Conservation (phyloP, 140 eudicot genomes). For the Anethum foeniculum region DNA sequence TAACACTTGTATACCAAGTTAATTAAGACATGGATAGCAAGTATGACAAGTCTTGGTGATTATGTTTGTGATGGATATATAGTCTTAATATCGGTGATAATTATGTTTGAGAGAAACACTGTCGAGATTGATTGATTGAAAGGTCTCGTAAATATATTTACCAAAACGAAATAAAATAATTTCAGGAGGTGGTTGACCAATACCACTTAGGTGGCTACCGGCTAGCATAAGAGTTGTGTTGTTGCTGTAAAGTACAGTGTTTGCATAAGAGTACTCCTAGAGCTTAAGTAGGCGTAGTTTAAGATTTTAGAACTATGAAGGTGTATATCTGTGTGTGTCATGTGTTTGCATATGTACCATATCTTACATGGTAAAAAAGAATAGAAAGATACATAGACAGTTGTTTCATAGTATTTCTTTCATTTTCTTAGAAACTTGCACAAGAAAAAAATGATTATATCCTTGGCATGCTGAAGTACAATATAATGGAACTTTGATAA, state of each 20-base stretch:
- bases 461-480: background rate
- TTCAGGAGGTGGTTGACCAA: background rate
- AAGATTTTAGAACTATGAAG: background rate
- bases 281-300: background rate
- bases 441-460: background rate
- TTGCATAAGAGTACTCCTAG: background rate
- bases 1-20: too few species aligned
- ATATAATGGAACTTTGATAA: background rate
- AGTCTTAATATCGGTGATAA: too few species aligned
- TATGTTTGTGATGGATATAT: too few species aligned
- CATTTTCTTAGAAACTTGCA: background rate
- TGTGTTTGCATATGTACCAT: background rate
- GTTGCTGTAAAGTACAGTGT: background rate
- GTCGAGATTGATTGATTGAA: too few species aligned
- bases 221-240: background rate
- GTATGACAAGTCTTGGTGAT: too few species aligned
- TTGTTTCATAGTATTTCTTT: background rate
- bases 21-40: too few species aligned
- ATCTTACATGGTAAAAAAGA: background rate
- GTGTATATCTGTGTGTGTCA: background rate
- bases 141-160: background rate
- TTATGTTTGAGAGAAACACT: too few species aligned
- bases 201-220: background rate
- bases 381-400: background rate
- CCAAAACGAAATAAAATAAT: background rate